These are phyloP conservation scores for Eucalyptus regnans DNA, from an alignment of 345 rosid species.

Conservation along the genomic window DNA sequence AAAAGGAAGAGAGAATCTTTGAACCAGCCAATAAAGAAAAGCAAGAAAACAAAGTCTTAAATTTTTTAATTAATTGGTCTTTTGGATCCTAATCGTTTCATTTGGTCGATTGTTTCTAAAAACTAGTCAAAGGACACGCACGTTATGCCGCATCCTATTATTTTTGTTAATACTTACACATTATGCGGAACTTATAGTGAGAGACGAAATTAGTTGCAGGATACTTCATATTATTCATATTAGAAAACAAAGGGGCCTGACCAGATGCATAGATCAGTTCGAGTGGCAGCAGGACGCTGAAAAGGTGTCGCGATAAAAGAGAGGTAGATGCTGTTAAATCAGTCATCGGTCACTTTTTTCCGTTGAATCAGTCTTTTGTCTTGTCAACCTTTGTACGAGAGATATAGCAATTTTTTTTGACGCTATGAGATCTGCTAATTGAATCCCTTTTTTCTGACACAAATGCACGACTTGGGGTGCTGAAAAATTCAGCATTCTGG, in stretches of 20 bases:
- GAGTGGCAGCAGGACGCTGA: background rate
- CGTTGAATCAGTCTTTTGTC: background rate
- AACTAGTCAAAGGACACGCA: background rate
- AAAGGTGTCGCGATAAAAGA: no score
- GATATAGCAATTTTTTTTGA: background rate
- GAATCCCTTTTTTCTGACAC: background rate
- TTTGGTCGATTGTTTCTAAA: background rate
- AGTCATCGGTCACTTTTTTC: background rate
- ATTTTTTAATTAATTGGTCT: background rate
- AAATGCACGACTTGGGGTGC: background rate
- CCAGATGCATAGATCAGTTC: background rate
- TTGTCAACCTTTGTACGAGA: background rate
- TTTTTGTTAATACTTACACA: background rate
- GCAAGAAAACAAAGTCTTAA: background rate
- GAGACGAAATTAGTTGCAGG: background rate
- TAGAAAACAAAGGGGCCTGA: background rate
- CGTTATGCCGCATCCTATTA: background rate
- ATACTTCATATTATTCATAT: background rate
- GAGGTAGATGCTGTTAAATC: background rate
- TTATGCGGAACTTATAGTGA: rapidly evolving
- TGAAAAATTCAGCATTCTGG: background rate
- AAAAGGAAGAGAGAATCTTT: background rate
- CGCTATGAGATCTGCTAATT: background rate
- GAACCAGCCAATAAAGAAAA: background rate
- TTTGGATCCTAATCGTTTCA: background rate